These are phyloP conservation scores for Achaetomiella virescens DNA, from an alignment of 495 filamentous ascomycete species.

Conservation along the genomic window DNA sequence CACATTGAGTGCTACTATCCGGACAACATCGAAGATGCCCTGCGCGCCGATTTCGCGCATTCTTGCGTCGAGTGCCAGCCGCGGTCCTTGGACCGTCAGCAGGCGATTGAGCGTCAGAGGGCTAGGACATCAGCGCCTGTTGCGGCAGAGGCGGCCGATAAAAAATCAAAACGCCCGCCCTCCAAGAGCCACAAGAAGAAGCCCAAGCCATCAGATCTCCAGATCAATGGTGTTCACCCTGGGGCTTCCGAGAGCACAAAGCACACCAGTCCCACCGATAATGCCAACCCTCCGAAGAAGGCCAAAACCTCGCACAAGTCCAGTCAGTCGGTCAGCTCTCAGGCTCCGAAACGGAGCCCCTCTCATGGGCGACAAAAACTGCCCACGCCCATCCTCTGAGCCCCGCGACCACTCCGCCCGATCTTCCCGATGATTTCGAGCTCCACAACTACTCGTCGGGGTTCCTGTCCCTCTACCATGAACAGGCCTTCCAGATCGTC, in stretches of 20 bases:
- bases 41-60: constrained; percentile 61
- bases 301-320: constrained; percentile 68
- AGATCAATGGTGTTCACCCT: constrained; percentile 42
- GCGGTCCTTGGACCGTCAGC: constrained; percentile 59
- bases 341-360: constrained; percentile 50
- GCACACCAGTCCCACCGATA: constrained; percentile 32
- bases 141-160: constrained; percentile 51
- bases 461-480: constrained; percentile 65
- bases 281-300: constrained; percentile 52
- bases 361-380: constrained; percentile 37
- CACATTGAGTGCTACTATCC: constrained; percentile 95
- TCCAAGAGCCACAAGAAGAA: constrained; percentile 75
- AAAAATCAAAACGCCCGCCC: constrained; percentile 61
- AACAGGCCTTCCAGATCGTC: constrained; percentile 51
- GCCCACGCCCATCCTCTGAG: constrained; percentile 46
- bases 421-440: constrained; percentile 48
- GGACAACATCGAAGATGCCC: constrained; percentile 60
- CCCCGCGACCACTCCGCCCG: constrained; percentile 50
- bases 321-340: constrained; percentile 62
- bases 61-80: constrained; percentile 83
- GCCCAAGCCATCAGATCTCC: constrained; percentile 45
- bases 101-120: constrained; percentile 59
- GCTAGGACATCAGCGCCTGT: constrained; percentile 41
- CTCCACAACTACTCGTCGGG: constrained; percentile 62
- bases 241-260: constrained; percentile 30